These are phyloP conservation scores for Excoecaria agallocha DNA, from an alignment of 345 rosid genomes.

Conservation along the genomic window DNA sequence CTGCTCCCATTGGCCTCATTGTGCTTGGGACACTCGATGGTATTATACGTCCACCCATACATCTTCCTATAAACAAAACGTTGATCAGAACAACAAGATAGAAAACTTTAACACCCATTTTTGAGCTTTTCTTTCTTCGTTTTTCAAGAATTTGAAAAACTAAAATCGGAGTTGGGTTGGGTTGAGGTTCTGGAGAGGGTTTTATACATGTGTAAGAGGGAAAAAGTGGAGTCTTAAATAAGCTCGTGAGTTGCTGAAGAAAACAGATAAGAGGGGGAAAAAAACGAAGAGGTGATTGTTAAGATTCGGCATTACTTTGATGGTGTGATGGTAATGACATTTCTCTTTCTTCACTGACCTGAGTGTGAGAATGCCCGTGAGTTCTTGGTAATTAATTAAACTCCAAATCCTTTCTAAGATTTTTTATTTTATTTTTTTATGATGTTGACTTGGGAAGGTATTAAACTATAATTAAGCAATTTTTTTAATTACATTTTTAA, in stretches of 20 bases:
- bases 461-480: too few species aligned
- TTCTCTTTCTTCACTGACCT: slow-evolving; percentile 14
- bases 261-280: background rate
- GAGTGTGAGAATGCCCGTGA: slow-evolving; percentile 56
- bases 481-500: too few species aligned
- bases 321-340: slow-evolving; percentile 5
- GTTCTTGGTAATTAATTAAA: slow-evolving; percentile 28
- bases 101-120: slow-evolving; percentile 10
- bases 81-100: slow-evolving; percentile 17
- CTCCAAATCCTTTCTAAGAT: background rate
- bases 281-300: background rate
- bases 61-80: background rate
- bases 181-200: slow-evolving; percentile 6
- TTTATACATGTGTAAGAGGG: slow-evolving; percentile 16
- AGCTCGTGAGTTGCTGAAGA: slow-evolving; percentile 60
- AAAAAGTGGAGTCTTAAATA: slow-evolving; percentile 39
- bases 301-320: slow-evolving; percentile 14
- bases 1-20: slow-evolving; percentile 37
- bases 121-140: background rate
- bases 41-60: slow-evolving; percentile 37
- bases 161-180: too few species aligned
- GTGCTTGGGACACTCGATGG: slow-evolving; percentile 73
- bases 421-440: background rate
- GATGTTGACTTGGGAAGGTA: background rate
- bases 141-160: background rate